A percentile compares a stretch with the other conserved stretches of the same genome.
Evolutionary conservation across 176 grass and related monocot species (phyloP).

Genomic region (Hordeum vulgare): MorexV3_pseudomolecules_assembly NC_058523.1:41138363-41138862

Average conservation of each 20-base stretch:
- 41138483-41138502: neutral
- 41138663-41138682: neutral
- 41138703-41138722: neutral
- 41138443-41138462: neutral
- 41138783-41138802: slow-evolving; percentile 79
- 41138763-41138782: slow-evolving; percentile 48
- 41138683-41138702: neutral
- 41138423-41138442: neutral
- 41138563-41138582: neutral
- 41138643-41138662: neutral
- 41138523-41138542: neutral
- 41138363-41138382: neutral
- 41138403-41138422: neutral
- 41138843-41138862: slow-evolving; percentile 98
- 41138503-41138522: neutral
- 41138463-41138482: neutral
- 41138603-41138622: neutral
- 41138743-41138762: slow-evolving; percentile 66
- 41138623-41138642: neutral
- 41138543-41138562: neutral
- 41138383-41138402: neutral
- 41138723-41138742: slow-evolving; percentile 49
- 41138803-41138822: slow-evolving; percentile 91
- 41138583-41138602: slow-evolving; percentile 10
- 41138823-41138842: slow-evolving; percentile 75